Evolutionary conservation across 768 basidiomycete genomes (phyloP).

Genomic region (Leccinum arenicola): DNA sequence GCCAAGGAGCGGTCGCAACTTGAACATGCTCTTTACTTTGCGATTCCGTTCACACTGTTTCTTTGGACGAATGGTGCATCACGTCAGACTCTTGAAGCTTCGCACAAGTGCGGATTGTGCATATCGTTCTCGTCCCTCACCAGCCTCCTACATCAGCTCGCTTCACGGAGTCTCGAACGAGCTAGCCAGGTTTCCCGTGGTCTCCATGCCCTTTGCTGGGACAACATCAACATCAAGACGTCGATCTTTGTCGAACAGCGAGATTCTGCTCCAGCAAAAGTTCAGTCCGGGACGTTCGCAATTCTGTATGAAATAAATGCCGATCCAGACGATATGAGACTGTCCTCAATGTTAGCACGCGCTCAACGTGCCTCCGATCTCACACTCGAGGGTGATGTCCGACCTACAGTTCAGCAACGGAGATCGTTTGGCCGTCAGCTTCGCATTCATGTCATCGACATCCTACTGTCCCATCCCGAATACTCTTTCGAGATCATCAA

Average conservation of each 20-base stretch:
- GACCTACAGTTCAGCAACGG: neutral
- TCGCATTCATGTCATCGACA: neutral
- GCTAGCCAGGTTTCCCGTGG: neutral
- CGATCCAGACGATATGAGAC: neutral
- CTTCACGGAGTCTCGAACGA: neutral
- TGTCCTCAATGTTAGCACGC: neutral
- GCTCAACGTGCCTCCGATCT: neutral
- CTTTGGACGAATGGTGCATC: neutral
- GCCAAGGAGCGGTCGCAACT: neutral
- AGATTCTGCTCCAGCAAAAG: neutral
- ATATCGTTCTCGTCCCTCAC: neutral
- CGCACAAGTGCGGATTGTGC: neutral
- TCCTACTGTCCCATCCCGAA: neutral
- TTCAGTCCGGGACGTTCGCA: neutral
- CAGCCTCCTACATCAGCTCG: neutral
- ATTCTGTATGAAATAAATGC: neutral
- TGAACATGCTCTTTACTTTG: neutral
- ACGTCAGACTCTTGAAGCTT: neutral
- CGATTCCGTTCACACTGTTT: neutral
- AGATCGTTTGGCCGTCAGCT: neutral
- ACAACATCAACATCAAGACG: constrained; percentile 31
- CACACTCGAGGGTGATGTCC: neutral
- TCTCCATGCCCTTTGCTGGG: constrained; percentile 7
- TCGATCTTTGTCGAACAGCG: constrained; percentile 30
- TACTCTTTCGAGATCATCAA: neutral